phyloP scores from a whole-genome alignment of 192 early-diverging fungal genomes.

The Coemansia sp. region DNA sequence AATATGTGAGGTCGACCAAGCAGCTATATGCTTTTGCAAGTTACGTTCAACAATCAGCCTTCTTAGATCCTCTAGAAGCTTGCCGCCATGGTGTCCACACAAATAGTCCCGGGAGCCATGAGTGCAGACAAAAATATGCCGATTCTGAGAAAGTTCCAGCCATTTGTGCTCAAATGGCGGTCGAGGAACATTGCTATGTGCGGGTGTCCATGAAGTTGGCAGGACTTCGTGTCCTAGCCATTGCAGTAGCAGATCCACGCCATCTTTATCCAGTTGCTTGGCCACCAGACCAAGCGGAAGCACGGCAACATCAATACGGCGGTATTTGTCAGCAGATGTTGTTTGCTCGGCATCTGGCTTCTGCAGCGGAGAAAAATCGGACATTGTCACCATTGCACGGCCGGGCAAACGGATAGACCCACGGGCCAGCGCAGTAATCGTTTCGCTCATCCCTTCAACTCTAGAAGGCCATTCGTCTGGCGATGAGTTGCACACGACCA shows the following conservation, averaged over 20 bases:
- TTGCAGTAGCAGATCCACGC: conserved; percentile 22
- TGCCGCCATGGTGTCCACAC: conserved; percentile 37
- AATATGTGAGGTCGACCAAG: conserved; percentile 51
- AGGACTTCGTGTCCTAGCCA: conserved; percentile 32
- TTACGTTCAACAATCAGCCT: conserved; percentile 18
- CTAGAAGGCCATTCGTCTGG: conserved; percentile 44
- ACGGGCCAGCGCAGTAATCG: conserved; percentile 36
- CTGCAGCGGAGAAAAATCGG: conserved; percentile 41
- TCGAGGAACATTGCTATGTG: conserved; percentile 11
- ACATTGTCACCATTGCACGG: conserved; percentile 47
- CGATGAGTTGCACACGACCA: conserved; percentile 48
- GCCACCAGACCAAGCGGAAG: conserved; percentile 41
- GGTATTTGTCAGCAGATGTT: conserved; percentile 9
- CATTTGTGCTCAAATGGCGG: conserved; percentile 41
- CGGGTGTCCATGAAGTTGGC: conserved; percentile 31
- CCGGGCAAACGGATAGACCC: conserved; percentile 35
- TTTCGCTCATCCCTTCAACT: conserved; percentile 42
- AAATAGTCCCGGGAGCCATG: conserved; percentile 44
- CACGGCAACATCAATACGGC: conserved; percentile 40
- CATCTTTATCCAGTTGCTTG: conserved; percentile 31
- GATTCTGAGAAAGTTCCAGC: conserved; percentile 40
- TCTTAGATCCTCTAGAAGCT: conserved; percentile 30
- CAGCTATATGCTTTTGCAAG: conserved; percentile 25
- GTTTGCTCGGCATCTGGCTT: neutral
- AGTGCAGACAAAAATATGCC: conserved; percentile 53